Base-by-base conservation (phyloP, 2,329 filamentous ascomycete species). In the Pestalotiopsis sp. region DNA sequence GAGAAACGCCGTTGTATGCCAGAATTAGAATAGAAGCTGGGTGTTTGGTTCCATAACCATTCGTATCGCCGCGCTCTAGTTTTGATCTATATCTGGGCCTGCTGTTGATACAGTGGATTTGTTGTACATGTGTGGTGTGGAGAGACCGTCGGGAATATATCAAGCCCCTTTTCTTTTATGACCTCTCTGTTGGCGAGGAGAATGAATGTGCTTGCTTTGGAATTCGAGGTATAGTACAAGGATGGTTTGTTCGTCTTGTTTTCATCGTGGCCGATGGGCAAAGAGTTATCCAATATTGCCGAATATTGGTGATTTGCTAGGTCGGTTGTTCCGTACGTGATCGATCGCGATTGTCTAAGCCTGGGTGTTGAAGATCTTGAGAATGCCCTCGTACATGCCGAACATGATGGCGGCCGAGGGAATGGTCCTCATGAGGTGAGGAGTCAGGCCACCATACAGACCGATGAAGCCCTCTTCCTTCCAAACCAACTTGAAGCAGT, bases 391-490 rank as follows among this genome's bases (percentile, higher is more conserved):
- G 75, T 89, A 97, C 84, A 96, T 96, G 80, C 94, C 94, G 79
- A 98, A 97, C 92, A 97, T 98, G 78, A 98, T 97, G 72, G 93
- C 94, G 7, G 95, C 94, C 73, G 92, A 96, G 1, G 95, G 95
- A 5, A 98, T 94, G 6, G 94, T 94, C 70, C 94, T 88, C 80
- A 98, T 88, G 75, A 98, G 88, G 78, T 98, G 95, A 60, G 95
- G 94, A 14, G 94, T 97, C 75, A 98, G 84, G 20, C 94, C 94
- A 67, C 95, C 94, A 77, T 98, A 98, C 70, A 98, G 84, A 39
- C 91, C 92, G 60, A 90, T 88, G 79, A 97, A 85, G 61, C 94
- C 94, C 79, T 98, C 95, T 75, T 98, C 94, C 75, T 91, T 92
- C 87, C 90, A 95, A 58, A 98, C 91, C 20, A 94, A 86, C 77